Evolutionary conservation across 192 early-diverging fungal genomes (phyloP).

Genomic region (Coemansia sp.): DNA sequence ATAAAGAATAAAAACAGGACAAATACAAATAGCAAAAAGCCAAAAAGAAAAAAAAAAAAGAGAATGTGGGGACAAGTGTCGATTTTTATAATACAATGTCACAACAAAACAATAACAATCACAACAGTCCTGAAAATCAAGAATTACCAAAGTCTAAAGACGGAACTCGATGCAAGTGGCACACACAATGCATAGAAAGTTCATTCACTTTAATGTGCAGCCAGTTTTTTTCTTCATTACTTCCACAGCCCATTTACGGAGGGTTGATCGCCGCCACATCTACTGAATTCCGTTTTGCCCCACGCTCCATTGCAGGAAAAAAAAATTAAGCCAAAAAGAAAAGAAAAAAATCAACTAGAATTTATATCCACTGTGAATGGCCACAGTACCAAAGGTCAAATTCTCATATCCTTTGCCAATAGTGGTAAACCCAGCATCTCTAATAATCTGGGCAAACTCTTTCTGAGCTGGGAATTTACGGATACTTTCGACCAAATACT

Average conservation of each 20-base stretch:
- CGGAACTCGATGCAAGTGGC: too few species aligned
- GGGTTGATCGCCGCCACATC: too few species aligned
- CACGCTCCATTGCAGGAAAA: not conserved
- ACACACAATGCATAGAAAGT: too few species aligned
- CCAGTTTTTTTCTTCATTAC: too few species aligned
- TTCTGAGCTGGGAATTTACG: slow-evolving; percentile 88
- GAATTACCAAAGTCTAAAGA: too few species aligned
- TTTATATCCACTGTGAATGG: slow-evolving; percentile 96
- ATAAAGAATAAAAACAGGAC: not conserved
- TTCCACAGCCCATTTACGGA: too few species aligned
- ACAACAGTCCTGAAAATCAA: not conserved
- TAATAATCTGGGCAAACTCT: slow-evolving; percentile 89
- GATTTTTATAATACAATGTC: not conserved
- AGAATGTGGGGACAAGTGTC: not conserved
- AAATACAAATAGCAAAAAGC: not conserved
- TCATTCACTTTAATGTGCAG: too few species aligned
- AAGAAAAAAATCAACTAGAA: slow-evolving; percentile 54
- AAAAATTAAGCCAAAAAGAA: not conserved
- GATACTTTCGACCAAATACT: slow-evolving; percentile 97
- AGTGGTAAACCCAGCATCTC: slow-evolving; percentile 84
- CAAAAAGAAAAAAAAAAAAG: not conserved
- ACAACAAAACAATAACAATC: slow-evolving; percentile 9
- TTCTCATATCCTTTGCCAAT: slow-evolving; percentile 90
- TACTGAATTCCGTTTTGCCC: not conserved
- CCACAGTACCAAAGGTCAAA: slow-evolving; percentile 95